Base-by-base conservation (phyloP, 2,329 filamentous ascomycete species). In the Colletotrichum magnum region DNA sequence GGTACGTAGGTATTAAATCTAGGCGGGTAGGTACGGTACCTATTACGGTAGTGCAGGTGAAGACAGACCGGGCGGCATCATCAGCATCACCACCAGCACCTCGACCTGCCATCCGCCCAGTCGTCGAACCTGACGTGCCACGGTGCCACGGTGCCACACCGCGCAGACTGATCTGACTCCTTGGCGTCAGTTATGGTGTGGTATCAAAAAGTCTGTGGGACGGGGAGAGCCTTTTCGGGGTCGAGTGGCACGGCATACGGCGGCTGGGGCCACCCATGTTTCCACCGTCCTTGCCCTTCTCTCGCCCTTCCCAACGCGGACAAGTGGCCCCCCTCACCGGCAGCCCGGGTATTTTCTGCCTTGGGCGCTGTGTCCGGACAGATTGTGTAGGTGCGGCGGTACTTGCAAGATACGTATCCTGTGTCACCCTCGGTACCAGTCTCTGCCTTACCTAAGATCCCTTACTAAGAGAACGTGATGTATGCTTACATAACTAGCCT, bases 141-240 rank as follows among this genome's bases (percentile, higher is more conserved):
- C 62, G 47, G 43, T 57, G 61, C 45, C 45, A 47, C 45, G 47
- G 47, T 50, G 47, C 45, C 65, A 62, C 32, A 54, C 57, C 47
- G 62, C 51, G 56, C 47, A 57, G 67, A 66, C 62, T 65, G 68
- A 69, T 53, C 63, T 69, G 63, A 63, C 68, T 63, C 53, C 68
- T 70, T 63, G 68, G 64, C 68, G 62, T 66, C 56, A 58, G 43
- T 66, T 52, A 39, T 60, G 58, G 67, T 63, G 63, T 62, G 43
- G 67, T 48, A 45, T 51, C 58, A 58, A 47, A 62, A 47, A 60
- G 58, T 69, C 57, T 69, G 67, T 67, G 67, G 51, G 63, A 56
- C 63, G 57, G 65, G 60, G 36, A 58, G 64, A 67, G 56, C 50
- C 54, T 67, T 66, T 67, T 69, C 62, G 63, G 68, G 63, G 64